Percentiles rank a stretch among this genome's conserved stretches.
phyloP scores from a whole-genome alignment of 768 basidiomycete species.

The Lyophyllum semitale region DNA sequence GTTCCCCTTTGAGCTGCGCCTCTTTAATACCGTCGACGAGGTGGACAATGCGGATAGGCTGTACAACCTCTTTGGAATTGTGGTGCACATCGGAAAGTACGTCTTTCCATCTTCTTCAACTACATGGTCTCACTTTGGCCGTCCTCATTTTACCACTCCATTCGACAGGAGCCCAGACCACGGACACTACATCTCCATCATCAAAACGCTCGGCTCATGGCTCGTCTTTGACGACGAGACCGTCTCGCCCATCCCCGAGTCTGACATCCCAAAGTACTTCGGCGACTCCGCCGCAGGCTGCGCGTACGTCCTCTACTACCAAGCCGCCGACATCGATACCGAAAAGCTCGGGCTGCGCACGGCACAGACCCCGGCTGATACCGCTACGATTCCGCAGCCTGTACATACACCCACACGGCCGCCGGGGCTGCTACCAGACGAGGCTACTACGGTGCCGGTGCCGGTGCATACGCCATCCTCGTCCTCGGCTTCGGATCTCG shows the following conservation, averaged over 20 bases:
- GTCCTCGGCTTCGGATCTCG: constrained; percentile 1
- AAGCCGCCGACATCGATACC: constrained; percentile 85
- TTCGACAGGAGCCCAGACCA: constrained; percentile 88
- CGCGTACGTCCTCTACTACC: constrained; percentile 97
- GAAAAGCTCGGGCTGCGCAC: constrained; percentile 65
- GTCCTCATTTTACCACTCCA: constrained; percentile 3
- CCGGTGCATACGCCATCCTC: constrained; percentile 1
- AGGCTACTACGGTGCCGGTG: constrained; percentile 4
- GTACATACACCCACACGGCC: constrained; percentile 1
- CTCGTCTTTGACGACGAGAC: constrained; percentile 95
- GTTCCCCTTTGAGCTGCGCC: constrained; percentile 90
- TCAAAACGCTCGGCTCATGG: constrained; percentile 86
- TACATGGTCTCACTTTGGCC: not conserved
- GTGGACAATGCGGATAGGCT: constrained; percentile 88
- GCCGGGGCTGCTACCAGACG: constrained; percentile 13
- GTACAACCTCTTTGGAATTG: constrained; percentile 94
- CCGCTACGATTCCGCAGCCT: not conserved
- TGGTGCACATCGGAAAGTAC: constrained; percentile 98
- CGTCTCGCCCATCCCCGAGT: constrained; percentile 85
- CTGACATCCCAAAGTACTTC: constrained; percentile 91
- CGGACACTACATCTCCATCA: constrained; percentile 96
- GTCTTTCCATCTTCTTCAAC: constrained; percentile 29
- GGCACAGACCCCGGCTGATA: not conserved
- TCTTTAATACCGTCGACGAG: constrained; percentile 98
- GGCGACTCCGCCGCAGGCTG: constrained; percentile 87